phyloP scores from a whole-genome alignment of 2,329 filamentous ascomycete species.

The Parascedosporium putredinis region DNA sequence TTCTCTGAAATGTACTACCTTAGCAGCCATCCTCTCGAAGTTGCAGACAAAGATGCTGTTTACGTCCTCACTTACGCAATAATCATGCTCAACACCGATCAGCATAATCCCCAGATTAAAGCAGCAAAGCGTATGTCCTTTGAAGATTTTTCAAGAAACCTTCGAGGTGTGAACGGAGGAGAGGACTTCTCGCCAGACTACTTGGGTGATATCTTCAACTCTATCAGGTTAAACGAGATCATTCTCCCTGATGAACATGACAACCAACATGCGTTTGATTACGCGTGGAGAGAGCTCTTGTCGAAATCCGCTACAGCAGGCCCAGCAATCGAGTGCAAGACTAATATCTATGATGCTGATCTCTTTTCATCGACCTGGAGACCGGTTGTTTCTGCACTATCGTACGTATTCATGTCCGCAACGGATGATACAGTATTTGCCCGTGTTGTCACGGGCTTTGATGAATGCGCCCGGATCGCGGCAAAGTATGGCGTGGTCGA shows the following conservation, averaged over 20 bases:
- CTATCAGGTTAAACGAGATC: constrained; percentile 88
- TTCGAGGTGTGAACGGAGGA: constrained; percentile 81
- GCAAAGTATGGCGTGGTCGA: constrained; percentile 74
- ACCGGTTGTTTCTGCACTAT: constrained; percentile 85
- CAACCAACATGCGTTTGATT: constrained; percentile 92
- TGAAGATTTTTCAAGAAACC: constrained; percentile 73
- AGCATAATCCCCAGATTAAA: constrained; percentile 87
- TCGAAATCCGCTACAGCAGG: constrained; percentile 71
- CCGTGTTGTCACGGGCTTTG: constrained; percentile 85
- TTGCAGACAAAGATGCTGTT: constrained; percentile 77
- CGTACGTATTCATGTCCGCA: constrained; percentile 98
- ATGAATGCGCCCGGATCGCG: constrained; percentile 90
- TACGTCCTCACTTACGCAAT: constrained; percentile 92
- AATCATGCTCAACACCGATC: constrained; percentile 95
- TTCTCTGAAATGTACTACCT: constrained; percentile 81
- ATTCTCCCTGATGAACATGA: constrained; percentile 96
- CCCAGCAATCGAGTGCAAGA: constrained; percentile 68
- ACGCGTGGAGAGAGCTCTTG: constrained; percentile 91
- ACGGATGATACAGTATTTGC: constrained; percentile 94
- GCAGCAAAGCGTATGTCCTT: constrained; percentile 71
- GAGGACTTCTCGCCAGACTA: constrained; percentile 78
- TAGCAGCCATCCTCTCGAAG: constrained; percentile 57
- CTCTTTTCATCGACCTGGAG: constrained; percentile 97
- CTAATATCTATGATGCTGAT: constrained; percentile 91
- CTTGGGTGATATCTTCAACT: constrained; percentile 76